Conservation (phyloP, 2,329 filamentous ascomycete species). For the Cercospora beticola region DNA sequence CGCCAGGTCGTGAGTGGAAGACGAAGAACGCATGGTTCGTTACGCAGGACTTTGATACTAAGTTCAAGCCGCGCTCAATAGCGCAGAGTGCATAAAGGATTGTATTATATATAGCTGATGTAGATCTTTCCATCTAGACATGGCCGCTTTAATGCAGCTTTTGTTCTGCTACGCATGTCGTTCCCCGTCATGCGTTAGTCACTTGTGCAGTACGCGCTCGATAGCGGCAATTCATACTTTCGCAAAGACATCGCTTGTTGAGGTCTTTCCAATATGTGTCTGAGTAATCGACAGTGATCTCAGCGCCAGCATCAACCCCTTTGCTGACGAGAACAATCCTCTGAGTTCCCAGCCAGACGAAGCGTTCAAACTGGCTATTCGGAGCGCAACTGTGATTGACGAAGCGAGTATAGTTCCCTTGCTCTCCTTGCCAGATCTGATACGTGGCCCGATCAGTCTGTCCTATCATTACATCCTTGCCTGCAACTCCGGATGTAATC, state of each 20-base stretch:
- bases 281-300: conserved; percentile 61
- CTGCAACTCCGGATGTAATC: conserved; percentile 53
- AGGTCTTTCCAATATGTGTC: conserved; percentile 58
- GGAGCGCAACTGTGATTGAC: conserved; percentile 60
- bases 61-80: conserved; percentile 40
- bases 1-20: conserved; percentile 45
- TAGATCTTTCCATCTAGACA: background rate
- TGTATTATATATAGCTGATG: conserved; percentile 11
- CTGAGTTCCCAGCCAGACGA: conserved; percentile 58
- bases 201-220: conserved; percentile 17
- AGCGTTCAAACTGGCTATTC: conserved; percentile 58
- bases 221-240: conserved; percentile 54
- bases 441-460: conserved; percentile 49
- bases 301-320: conserved; percentile 53
- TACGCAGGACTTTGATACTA: conserved; percentile 47
- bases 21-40: conserved; percentile 58
- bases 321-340: conserved; percentile 57
- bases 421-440: conserved; percentile 59
- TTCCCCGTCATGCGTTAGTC: conserved; percentile 1
- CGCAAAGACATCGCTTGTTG: conserved; percentile 57
- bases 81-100: conserved; percentile 1
- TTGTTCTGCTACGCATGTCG: background rate
- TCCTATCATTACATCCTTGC: conserved; percentile 55
- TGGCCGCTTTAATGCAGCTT: background rate
- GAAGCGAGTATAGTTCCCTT: conserved; percentile 60